Percentiles rank a stretch among this genome's conserved stretches.
Evolutionary conservation across 1,284 basidiomycete species (phyloP).

Genomic region (Boletus subluridellus): DNA sequence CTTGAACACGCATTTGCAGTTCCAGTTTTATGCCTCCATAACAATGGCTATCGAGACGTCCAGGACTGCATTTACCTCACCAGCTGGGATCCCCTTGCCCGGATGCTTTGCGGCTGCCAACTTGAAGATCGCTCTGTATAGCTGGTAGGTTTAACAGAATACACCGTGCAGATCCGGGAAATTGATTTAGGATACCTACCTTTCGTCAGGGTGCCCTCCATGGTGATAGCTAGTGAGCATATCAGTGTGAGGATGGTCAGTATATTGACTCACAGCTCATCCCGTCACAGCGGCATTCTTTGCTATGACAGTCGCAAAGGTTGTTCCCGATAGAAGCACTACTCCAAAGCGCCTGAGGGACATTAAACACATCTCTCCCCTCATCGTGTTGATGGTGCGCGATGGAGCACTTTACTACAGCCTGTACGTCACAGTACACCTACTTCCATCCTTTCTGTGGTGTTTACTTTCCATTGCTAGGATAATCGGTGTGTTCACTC

Average conservation of each 20-base stretch:
- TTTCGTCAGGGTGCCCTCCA: constrained; percentile 2
- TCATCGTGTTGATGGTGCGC: constrained; percentile 4
- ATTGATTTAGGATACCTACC: not conserved
- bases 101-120: constrained; percentile 1
- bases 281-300: constrained; percentile 4
- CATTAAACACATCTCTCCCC: constrained; percentile 1
- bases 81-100: not conserved
- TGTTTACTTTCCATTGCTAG: not conserved
- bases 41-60: not conserved
- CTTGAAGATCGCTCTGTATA: not conserved
- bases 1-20: not conserved
- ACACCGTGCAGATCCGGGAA: no score
- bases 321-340: not conserved
- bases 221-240: constrained; percentile 3
- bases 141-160: not conserved
- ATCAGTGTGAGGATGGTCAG: not conserved
- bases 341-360: not conserved
- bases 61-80: not conserved
- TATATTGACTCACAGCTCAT: not conserved
- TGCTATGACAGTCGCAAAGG: constrained; percentile 2
- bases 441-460: not conserved
- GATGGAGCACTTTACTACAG: constrained; percentile 8
- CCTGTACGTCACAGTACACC: not conserved
- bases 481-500: not conserved
- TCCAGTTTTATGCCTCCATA: constrained; percentile 5